These are phyloP conservation scores for Nicotiana rustica DNA, from an alignment of 305 asterid genomes.

Conservation along the genomic window DNA sequence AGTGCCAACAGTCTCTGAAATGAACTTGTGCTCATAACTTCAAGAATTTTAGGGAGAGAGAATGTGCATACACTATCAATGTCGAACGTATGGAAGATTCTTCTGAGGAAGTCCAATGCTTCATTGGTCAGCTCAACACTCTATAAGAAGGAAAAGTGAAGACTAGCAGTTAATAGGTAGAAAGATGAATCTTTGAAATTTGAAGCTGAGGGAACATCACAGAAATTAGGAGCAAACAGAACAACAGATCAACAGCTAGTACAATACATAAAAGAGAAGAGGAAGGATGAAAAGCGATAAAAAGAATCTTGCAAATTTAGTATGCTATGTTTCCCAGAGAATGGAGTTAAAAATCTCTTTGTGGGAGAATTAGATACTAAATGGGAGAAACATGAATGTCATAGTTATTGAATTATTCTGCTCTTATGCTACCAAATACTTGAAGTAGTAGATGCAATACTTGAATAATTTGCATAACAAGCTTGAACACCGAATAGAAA, in stretches of 20 bases:
- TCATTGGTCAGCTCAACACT: slow-evolving; percentile 94
- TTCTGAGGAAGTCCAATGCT: slow-evolving; percentile 83
- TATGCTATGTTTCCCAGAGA: too few species aligned
- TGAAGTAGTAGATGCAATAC: too few species aligned
- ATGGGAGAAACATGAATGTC: slow-evolving; percentile 15
- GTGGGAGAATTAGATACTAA: background rate
- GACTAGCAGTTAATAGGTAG: background rate
- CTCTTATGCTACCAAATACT: background rate
- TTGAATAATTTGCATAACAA: background rate
- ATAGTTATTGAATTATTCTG: background rate
- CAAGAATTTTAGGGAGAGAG: slow-evolving; percentile 2
- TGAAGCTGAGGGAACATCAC: background rate
- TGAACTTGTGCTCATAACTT: slow-evolving; percentile 29
- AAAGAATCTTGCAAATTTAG: background rate
- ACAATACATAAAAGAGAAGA: background rate
- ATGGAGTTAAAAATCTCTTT: background rate
- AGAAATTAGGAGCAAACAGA: background rate
- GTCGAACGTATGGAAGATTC: slow-evolving; percentile 75
- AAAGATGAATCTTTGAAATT: background rate
- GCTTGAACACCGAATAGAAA: background rate
- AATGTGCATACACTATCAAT: slow-evolving; percentile 72
- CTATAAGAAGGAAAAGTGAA: slow-evolving; percentile 53
- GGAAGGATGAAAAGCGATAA: background rate
- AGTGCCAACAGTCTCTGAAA: slow-evolving; percentile 21
- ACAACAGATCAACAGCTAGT: background rate